Conservation (phyloP, 2,329 filamentous ascomycete genomes). For the Chalaropsis ovoidea region DNA sequence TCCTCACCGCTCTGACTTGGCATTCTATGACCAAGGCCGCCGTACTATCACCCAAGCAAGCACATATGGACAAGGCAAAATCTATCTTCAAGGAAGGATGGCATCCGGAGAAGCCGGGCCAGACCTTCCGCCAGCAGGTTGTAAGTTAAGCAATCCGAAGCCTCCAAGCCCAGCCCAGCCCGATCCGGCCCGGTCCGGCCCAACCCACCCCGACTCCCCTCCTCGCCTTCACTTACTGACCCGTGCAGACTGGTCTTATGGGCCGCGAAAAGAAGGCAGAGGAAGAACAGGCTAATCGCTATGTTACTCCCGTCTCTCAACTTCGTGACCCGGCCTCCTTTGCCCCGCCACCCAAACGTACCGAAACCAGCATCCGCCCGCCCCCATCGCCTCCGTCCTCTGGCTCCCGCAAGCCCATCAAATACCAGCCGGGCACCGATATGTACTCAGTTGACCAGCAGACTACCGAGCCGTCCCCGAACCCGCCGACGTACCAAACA, state of each 20-base stretch:
- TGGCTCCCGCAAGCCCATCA: conserved; percentile 14
- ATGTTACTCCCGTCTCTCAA: conserved; percentile 52
- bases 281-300: conserved; percentile 32
- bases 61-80: conserved; percentile 22
- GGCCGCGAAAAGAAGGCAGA: conserved; percentile 35
- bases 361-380: conserved; percentile 33
- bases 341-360: conserved; percentile 65
- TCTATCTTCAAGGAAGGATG: conserved; percentile 23
- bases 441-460: conserved; percentile 16
- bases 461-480: conserved; percentile 35
- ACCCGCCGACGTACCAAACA: conserved; percentile 48
- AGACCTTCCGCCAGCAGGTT: conserved; percentile 34
- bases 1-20: neutral
- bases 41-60: neutral
- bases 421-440: conserved; percentile 27
- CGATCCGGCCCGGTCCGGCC: too few species aligned
- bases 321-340: conserved; percentile 70
- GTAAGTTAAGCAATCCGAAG: conserved; percentile 25
- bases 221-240: neutral
- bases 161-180: neutral
- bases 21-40: neutral
- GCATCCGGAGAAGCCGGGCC: conserved; percentile 24
- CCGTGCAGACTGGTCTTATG: conserved; percentile 39
- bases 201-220: neutral
- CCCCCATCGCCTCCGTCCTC: conserved; percentile 29